Percentiles rank a stretch among this genome's conserved stretches.
These are phyloP conservation scores for Stemphylium lycopersici DNA, from an alignment of 2,329 filamentous ascomycete genomes.

Conservation along the genomic window DNA sequence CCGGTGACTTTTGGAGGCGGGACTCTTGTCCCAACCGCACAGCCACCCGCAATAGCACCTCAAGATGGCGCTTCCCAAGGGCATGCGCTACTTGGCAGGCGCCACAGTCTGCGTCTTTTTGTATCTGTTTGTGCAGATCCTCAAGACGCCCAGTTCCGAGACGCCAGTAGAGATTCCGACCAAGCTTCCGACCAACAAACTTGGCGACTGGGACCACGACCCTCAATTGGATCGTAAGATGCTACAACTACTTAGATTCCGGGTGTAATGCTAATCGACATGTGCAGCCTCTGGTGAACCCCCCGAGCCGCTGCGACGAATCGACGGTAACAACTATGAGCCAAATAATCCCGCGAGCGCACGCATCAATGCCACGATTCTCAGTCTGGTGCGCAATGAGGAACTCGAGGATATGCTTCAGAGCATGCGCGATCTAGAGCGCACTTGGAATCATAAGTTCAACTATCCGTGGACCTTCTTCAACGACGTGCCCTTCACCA, in stretches of 20 bases:
- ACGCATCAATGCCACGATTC: conserved; percentile 90
- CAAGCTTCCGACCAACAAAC: conserved; percentile 47
- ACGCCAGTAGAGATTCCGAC: conserved; percentile 47
- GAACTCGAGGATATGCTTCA: conserved; percentile 83
- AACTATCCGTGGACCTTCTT: conserved; percentile 99
- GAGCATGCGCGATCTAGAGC: conserved; percentile 89
- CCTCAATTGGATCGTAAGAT: conserved; percentile 85
- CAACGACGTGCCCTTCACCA: conserved; percentile 91
- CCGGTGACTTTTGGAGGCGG: conserved; percentile 9
- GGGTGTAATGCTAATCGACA: conserved; percentile 10
- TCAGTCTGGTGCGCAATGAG: conserved; percentile 90
- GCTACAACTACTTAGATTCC: neutral
- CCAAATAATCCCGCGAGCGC: conserved; percentile 75
- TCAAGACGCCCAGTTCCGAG: conserved; percentile 64
- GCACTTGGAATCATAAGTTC: conserved; percentile 98
- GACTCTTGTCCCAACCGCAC: conserved; percentile 11
- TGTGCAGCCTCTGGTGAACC: conserved; percentile 79
- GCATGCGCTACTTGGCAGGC: conserved; percentile 78
- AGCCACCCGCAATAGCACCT: conserved; percentile 3
- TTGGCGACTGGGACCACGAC: conserved; percentile 73
- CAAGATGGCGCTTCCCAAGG: conserved; percentile 83
- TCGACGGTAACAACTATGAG: conserved; percentile 74
- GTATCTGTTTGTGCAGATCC: conserved; percentile 79
- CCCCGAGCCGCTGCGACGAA: conserved; percentile 73
- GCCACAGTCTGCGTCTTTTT: conserved; percentile 74